A percentile compares a stretch with the other conserved stretches of the same genome.
phyloP scores from a whole-genome alignment of 2,329 filamentous ascomycete species.

The Cercospora brassicicola region DNA sequence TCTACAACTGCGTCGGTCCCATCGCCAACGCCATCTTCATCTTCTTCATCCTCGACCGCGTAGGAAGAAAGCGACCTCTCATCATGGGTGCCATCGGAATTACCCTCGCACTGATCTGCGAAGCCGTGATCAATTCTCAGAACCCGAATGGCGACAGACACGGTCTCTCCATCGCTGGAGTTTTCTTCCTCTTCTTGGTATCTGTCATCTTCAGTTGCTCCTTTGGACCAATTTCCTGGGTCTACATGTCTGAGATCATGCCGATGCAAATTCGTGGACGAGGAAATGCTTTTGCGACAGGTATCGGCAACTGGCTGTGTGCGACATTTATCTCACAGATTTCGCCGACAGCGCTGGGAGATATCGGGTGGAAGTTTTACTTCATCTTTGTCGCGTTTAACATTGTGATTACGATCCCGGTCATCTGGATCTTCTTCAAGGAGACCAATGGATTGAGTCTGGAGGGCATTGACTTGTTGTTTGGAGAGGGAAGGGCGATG shows the following conservation, averaged over 20 bases:
- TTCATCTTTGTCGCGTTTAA: constrained; percentile 51
- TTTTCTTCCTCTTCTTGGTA: constrained; percentile 66
- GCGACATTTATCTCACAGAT: constrained; percentile 61
- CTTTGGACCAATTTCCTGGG: constrained; percentile 62
- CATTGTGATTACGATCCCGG: constrained; percentile 45
- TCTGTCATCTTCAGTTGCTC: constrained; percentile 61
- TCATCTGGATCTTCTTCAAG: constrained; percentile 55
- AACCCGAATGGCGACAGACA: constrained; percentile 46
- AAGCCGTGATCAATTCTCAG: constrained; percentile 59
- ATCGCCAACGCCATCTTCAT: constrained; percentile 62
- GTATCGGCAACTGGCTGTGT: constrained; percentile 60
- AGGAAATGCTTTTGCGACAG: constrained; percentile 59
- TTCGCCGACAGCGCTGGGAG: constrained; percentile 43
- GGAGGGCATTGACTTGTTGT: constrained; percentile 61
- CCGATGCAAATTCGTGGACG: constrained; percentile 64
- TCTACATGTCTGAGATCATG: constrained; percentile 67
- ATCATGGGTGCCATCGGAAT: constrained; percentile 57
- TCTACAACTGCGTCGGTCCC: constrained; percentile 62
- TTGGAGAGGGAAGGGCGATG: constrained; percentile 52
- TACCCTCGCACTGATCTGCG: constrained; percentile 59
- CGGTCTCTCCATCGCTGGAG: constrained; percentile 59
- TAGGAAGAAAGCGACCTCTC: constrained; percentile 55
- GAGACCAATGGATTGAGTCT: constrained; percentile 56
- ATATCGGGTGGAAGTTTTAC: constrained; percentile 33
- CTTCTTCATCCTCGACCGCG: constrained; percentile 56